Evolutionary conservation across 2,329 filamentous ascomycete species (phyloP).

Genomic region (Parasarocladium wereldwijsianum): DNA sequence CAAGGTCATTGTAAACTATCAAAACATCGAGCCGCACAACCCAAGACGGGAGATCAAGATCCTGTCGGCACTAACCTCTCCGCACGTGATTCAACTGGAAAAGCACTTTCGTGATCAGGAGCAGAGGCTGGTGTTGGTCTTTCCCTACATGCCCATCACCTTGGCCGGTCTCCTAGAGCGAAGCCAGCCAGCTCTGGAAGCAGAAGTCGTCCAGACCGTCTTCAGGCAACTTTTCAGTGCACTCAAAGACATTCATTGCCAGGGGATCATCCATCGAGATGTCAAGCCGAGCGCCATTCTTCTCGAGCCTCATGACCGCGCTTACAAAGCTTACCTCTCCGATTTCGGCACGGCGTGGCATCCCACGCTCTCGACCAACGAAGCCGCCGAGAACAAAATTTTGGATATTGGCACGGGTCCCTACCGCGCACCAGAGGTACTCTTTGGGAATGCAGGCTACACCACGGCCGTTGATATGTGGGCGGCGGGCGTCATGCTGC

Average conservation of each 20-base stretch:
- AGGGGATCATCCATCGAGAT: conserved; percentile 80
- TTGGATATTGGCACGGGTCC: conserved; percentile 87
- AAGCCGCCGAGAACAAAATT: conserved; percentile 59
- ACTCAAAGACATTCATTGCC: conserved; percentile 54
- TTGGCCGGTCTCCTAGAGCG: conserved; percentile 49
- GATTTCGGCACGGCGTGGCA: conserved; percentile 93
- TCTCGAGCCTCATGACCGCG: conserved; percentile 49
- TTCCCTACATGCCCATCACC: conserved; percentile 69
- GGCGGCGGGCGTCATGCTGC: conserved; percentile 72
- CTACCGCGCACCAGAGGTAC: conserved; percentile 78
- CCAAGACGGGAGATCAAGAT: conserved; percentile 67
- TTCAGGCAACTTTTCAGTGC: conserved; percentile 57
- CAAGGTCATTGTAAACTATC: conserved; percentile 66
- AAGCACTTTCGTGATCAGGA: conserved; percentile 59
- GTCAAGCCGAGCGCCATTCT: conserved; percentile 87
- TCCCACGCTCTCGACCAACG: conserved; percentile 42
- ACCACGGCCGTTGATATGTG: conserved; percentile 68
- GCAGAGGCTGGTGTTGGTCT: conserved; percentile 62
- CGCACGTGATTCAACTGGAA: conserved; percentile 49
- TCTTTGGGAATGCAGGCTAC: conserved; percentile 74
- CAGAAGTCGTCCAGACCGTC: conserved; percentile 21
- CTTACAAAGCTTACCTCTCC: conserved; percentile 64
- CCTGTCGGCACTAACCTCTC: conserved; percentile 38
- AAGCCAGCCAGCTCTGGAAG: neutral
- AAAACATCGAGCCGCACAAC: conserved; percentile 68